Conservation (phyloP, 176 grass and related monocot genomes). For the Lolium multiflorum region DNA sequence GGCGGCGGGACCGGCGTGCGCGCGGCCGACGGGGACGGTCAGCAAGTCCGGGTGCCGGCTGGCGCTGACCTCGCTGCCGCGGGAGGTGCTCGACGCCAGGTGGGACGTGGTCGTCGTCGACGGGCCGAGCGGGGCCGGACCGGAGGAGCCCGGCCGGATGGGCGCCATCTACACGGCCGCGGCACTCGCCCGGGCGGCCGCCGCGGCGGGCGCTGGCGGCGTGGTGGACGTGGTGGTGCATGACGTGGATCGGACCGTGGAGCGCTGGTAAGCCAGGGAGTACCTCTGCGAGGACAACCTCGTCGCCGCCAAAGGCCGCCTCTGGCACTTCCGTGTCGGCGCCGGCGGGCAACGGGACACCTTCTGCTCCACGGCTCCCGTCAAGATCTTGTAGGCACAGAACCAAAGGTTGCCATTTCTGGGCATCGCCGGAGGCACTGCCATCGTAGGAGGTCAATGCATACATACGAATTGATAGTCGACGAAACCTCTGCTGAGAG, state of each 20-base stretch:
- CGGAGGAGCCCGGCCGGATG: constrained; percentile 58
- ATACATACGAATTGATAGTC: too few relatives aligned
- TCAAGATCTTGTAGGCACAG: constrained; percentile 40
- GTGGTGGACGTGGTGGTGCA: constrained; percentile 70
- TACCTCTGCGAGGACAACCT: constrained; percentile 85
- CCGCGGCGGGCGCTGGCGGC: background rate
- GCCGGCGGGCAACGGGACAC: constrained; percentile 35
- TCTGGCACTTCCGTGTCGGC: constrained; percentile 79
- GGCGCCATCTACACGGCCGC: constrained; percentile 62
- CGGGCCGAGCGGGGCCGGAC: constrained; percentile 63
- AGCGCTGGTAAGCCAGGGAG: constrained; percentile 81
- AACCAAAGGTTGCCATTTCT: background rate
- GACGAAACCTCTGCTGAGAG: too few relatives aligned
- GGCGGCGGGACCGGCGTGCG: constrained; percentile 37
- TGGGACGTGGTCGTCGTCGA: constrained; percentile 87
- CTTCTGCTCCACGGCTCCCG: constrained; percentile 45
- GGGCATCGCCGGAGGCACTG: background rate
- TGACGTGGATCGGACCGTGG: constrained; percentile 70
- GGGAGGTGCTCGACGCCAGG: constrained; percentile 51
- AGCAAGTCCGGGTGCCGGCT: constrained; percentile 60
- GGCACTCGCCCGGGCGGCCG: constrained; percentile 55
- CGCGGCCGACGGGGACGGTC: constrained; percentile 47
- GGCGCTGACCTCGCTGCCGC: constrained; percentile 57
- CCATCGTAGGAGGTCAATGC: background rate
- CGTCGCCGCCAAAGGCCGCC: constrained; percentile 61